phyloP scores from a whole-genome alignment of 345 rosid species.

The Odontarrhena argentea region DNA sequence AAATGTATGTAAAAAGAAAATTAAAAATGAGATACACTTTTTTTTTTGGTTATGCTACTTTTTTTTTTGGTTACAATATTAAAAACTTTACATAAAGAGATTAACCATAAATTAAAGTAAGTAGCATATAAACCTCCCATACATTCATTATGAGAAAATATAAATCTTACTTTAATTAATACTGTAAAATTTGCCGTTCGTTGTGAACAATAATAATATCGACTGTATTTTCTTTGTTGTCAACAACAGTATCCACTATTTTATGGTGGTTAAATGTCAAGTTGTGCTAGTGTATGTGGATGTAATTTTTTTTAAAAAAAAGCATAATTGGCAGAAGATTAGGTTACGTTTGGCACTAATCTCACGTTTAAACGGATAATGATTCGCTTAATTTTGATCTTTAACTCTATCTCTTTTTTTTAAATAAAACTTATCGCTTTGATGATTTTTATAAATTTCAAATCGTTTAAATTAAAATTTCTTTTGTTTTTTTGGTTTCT shows the following conservation, averaged over 20 bases:
- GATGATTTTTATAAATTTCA: slow-evolving; percentile 26
- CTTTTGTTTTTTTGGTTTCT: not conserved
- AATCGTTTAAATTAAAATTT: slow-evolving; percentile 26
- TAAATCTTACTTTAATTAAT: too few relatives aligned
- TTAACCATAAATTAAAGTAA: too few relatives aligned
- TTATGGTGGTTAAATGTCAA: slow-evolving; percentile 7
- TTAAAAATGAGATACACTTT: too few relatives aligned
- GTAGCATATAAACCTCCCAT: too few relatives aligned
- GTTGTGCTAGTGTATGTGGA: not conserved
- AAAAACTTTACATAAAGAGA: too few relatives aligned
- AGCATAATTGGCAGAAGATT: not conserved
- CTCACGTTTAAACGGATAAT: slow-evolving; percentile 35
- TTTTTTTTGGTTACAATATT: too few relatives aligned
- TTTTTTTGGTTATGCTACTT: too few relatives aligned
- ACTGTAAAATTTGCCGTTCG: too few relatives aligned
- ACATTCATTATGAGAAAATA: too few relatives aligned
- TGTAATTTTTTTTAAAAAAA: not conserved
- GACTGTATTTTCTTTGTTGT: too few relatives aligned
- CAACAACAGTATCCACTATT: not conserved
- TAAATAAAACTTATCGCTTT: slow-evolving; percentile 2
- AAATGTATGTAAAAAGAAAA: too few relatives aligned
- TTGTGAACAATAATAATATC: too few relatives aligned
- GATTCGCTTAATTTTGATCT: slow-evolving; percentile 17
- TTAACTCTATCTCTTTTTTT: slow-evolving; percentile 6
- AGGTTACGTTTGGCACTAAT: slow-evolving; percentile 33